phyloP scores from a whole-genome alignment of 805 yeast species.

The Candida parachauliodes region DNA sequence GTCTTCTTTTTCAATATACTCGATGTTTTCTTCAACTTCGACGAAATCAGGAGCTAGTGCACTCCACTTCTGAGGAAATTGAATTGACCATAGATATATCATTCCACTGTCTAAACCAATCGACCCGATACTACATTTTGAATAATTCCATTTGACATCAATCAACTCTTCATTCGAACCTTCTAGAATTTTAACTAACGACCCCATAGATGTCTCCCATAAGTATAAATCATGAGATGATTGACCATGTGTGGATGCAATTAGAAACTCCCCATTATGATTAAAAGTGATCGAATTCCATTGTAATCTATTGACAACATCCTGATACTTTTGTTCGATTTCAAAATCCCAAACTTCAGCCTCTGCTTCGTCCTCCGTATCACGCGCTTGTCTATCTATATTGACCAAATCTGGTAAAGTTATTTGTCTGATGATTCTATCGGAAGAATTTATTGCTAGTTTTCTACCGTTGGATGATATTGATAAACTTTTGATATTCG shows the following conservation, averaged over 20 bases:
- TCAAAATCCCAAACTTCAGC: slow-evolving; percentile 50
- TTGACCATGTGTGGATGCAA: slow-evolving; percentile 80
- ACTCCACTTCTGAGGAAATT: slow-evolving; percentile 90
- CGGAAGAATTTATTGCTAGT: slow-evolving; percentile 73
- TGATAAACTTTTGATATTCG: slow-evolving; percentile 67
- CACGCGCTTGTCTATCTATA: background rate
- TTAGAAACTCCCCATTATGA: slow-evolving; percentile 73
- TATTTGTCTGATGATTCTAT: slow-evolving; percentile 67
- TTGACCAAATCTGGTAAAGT: slow-evolving; percentile 43
- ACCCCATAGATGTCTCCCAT: slow-evolving; percentile 89
- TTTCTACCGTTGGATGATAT: slow-evolving; percentile 57
- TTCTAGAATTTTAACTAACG: slow-evolving; percentile 83
- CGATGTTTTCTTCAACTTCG: slow-evolving; percentile 88
- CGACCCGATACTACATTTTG: slow-evolving; percentile 70
- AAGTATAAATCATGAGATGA: slow-evolving; percentile 85
- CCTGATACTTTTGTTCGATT: slow-evolving; percentile 80
- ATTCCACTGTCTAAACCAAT: slow-evolving; percentile 84
- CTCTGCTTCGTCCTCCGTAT: slow-evolving; percentile 10
- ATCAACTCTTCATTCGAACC: slow-evolving; percentile 87
- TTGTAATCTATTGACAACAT: slow-evolving; percentile 80
- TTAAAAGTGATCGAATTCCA: slow-evolving; percentile 83
- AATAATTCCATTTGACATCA: slow-evolving; percentile 83
- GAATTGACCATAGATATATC: slow-evolving; percentile 77
- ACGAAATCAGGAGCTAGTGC: slow-evolving; percentile 96
- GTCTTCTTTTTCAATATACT: slow-evolving; percentile 83